Evolutionary conservation across 2,329 filamentous ascomycete species (phyloP).

Genomic region (Ilyonectria sp.): DNA sequence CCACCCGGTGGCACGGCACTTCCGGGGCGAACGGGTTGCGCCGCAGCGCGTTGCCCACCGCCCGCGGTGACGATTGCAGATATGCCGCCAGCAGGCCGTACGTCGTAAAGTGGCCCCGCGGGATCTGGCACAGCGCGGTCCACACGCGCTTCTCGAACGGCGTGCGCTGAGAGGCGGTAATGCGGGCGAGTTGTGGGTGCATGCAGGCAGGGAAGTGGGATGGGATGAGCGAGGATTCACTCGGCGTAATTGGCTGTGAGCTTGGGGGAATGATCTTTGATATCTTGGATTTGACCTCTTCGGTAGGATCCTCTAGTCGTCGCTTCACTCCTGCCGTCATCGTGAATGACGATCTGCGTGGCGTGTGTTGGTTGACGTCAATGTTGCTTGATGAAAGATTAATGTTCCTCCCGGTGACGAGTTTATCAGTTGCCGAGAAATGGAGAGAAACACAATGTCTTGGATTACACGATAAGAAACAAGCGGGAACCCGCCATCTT

Average conservation of each 20-base stretch:
- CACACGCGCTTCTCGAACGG: slow-evolving; percentile 77
- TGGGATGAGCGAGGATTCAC: slow-evolving; percentile 21
- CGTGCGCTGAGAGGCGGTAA: slow-evolving; percentile 62
- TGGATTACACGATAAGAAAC: not conserved
- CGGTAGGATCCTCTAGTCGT: slow-evolving; percentile 35
- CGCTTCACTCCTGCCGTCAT: slow-evolving; percentile 40
- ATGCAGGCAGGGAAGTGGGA: slow-evolving; percentile 42
- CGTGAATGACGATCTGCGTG: not conserved
- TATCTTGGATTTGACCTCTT: slow-evolving; percentile 33
- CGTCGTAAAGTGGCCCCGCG: slow-evolving; percentile 81
- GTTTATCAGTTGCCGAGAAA: not conserved
- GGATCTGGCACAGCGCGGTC: slow-evolving; percentile 82
- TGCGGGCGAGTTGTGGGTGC: slow-evolving; percentile 60
- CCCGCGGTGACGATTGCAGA: slow-evolving; percentile 79
- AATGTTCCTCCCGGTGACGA: not conserved
- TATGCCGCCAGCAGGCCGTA: slow-evolving; percentile 81
- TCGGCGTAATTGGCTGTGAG: slow-evolving; percentile 10
- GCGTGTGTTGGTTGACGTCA: not conserved
- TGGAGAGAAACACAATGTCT: not conserved
- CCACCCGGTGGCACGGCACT: slow-evolving; percentile 86
- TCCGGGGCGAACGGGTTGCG: slow-evolving; percentile 87
- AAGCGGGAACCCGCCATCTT: not conserved
- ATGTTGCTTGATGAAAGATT: not conserved
- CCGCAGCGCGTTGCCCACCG: slow-evolving; percentile 83
- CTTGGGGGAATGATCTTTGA: slow-evolving; percentile 23